Evolutionary conservation across 352 stramenopile species (phyloP).

Genomic region (Phytophthora pini): DNA sequence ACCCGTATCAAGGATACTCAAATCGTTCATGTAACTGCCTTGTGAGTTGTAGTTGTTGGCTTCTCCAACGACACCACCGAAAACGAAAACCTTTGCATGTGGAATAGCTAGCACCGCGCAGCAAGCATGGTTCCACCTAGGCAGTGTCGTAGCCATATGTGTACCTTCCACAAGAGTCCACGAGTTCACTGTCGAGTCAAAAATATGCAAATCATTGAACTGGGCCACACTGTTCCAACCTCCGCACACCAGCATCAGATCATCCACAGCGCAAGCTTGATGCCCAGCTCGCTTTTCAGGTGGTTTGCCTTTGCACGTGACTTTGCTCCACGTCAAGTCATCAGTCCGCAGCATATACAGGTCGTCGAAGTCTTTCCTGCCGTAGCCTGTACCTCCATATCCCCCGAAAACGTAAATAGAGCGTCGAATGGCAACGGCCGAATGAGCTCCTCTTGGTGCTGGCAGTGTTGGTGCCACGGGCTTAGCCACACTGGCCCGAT

Average conservation of each 20-base stretch:
- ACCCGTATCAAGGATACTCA: slow-evolving; percentile 94
- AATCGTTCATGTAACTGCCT: slow-evolving; percentile 89
- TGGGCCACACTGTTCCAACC: slow-evolving; percentile 95
- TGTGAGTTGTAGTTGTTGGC: slow-evolving; percentile 87
- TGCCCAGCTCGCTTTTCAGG: slow-evolving; percentile 94
- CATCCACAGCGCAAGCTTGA: slow-evolving; percentile 88
- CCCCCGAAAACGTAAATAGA: slow-evolving; percentile 95
- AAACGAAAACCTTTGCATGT: slow-evolving; percentile 96
- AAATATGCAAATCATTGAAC: slow-evolving; percentile 96
- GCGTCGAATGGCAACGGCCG: slow-evolving; percentile 82
- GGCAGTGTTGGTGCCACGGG: slow-evolving; percentile 52
- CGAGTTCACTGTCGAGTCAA: slow-evolving; percentile 86
- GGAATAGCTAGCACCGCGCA: slow-evolving; percentile 95
- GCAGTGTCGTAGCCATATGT: slow-evolving; percentile 75
- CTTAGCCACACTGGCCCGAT: slow-evolving; percentile 41
- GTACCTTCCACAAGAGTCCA: slow-evolving; percentile 87
- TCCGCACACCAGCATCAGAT: slow-evolving; percentile 94
- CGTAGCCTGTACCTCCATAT: slow-evolving; percentile 94
- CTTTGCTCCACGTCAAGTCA: slow-evolving; percentile 85
- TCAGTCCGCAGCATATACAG: slow-evolving; percentile 90
- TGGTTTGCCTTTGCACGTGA: slow-evolving; percentile 85
- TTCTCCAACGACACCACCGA: slow-evolving; percentile 95
- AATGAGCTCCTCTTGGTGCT: slow-evolving; percentile 91
- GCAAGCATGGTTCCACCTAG: slow-evolving; percentile 95
- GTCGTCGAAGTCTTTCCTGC: slow-evolving; percentile 95